Percentiles rank a stretch among this genome's conserved stretches.
Evolutionary conservation across 345 rosid species (phyloP).

Genomic region (Lepidium didymum): DNA sequence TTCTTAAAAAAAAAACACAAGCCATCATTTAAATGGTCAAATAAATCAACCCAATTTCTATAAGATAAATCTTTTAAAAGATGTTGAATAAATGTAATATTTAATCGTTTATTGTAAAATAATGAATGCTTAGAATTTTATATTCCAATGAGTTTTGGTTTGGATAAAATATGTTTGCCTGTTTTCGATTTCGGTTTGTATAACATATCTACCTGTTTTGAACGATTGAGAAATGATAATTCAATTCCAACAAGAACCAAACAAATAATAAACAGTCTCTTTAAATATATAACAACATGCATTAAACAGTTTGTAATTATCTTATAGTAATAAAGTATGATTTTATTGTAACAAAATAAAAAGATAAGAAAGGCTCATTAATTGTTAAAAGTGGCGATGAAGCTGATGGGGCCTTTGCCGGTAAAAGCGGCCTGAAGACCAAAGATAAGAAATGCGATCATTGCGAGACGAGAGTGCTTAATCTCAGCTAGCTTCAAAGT

Average conservation of each 20-base stretch:
- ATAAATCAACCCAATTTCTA: not conserved
- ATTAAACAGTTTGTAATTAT: not conserved
- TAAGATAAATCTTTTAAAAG: not conserved
- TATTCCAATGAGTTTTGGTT: not conserved
- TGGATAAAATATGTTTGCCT: not conserved
- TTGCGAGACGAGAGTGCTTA: constrained; percentile 78
- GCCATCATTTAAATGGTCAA: not conserved
- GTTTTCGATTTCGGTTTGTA: not conserved
- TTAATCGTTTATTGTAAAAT: not conserved
- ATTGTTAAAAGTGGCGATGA: constrained; percentile 56
- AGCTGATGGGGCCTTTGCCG: constrained; percentile 82
- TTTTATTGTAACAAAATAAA: not conserved
- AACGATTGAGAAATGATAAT: not conserved
- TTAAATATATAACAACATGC: not conserved
- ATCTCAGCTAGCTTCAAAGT: constrained; percentile 72
- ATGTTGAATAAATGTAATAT: not conserved
- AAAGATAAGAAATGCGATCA: constrained; percentile 81
- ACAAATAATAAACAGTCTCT: constrained; percentile 2
- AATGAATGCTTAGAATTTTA: not conserved
- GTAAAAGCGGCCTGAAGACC: constrained; percentile 64
- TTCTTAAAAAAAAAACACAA: not conserved
- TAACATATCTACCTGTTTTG: not conserved
- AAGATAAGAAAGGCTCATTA: constrained; percentile 5
- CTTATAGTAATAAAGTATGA: not conserved
- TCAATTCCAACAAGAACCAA: not conserved